phyloP scores from a whole-genome alignment of 2,329 filamentous ascomycete species.

The Helotiales sp. region DNA sequence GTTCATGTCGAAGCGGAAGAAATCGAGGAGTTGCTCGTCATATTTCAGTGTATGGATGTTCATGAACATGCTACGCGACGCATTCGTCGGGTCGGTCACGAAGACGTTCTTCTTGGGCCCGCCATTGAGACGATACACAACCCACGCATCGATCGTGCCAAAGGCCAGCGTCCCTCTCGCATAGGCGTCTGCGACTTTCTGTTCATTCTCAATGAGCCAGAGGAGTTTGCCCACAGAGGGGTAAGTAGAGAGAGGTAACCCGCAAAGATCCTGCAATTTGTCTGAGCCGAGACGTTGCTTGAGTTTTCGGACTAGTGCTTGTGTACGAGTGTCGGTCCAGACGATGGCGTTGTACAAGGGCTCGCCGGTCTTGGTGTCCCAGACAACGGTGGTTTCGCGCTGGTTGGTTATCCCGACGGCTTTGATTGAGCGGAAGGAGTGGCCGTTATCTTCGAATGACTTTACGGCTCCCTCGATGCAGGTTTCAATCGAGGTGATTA shows the following conservation, averaged over 20 bases:
- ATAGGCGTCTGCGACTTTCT: constrained; percentile 71
- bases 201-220: constrained; percentile 75
- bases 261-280: constrained; percentile 70
- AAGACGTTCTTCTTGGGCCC: constrained; percentile 68
- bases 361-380: constrained; percentile 78
- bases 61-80: constrained; percentile 86
- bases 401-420: constrained; percentile 81
- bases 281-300: constrained; percentile 71
- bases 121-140: constrained; percentile 79
- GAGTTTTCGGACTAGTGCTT: constrained; percentile 72
- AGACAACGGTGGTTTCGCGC: constrained; percentile 80
- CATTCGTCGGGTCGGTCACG: constrained; percentile 81
- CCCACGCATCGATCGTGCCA: constrained; percentile 81
- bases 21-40: constrained; percentile 72
- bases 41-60: constrained; percentile 78
- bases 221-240: constrained; percentile 78
- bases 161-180: constrained; percentile 75
- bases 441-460: constrained; percentile 69
- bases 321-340: constrained; percentile 81
- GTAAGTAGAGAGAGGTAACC: constrained; percentile 81
- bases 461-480: constrained; percentile 78
- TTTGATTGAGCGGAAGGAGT: constrained; percentile 70
- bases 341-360: constrained; percentile 82
- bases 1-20: constrained; percentile 72
- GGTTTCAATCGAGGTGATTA: constrained; percentile 71